Conservation (phyloP, 1,139 yeast genomes). For the Yamadazyma triangularis region DNA sequence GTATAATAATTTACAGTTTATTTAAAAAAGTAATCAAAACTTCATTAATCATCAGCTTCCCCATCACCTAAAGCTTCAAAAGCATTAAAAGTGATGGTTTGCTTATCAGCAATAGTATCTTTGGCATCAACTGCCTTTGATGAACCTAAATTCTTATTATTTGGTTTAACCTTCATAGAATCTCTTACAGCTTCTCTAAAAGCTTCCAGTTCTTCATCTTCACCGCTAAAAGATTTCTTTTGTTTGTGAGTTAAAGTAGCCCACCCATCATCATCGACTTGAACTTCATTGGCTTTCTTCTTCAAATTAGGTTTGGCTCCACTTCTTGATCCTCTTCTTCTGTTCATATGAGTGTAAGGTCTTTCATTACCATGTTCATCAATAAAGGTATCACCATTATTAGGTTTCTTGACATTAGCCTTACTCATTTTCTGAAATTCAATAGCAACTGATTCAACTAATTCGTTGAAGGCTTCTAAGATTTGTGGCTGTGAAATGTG, state of each 20-base stretch:
- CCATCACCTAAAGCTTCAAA: conserved; percentile 71
- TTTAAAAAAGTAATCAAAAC: too few species aligned
- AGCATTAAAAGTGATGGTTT: conserved; percentile 65
- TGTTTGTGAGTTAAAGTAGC: conserved; percentile 54
- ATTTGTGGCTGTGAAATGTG: conserved; percentile 59
- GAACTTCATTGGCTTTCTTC: conserved; percentile 51
- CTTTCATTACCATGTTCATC: conserved; percentile 47
- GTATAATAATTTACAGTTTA: too few species aligned
- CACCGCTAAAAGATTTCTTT: conserved; percentile 46
- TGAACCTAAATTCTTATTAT: conserved; percentile 68
- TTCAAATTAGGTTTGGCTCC: conserved; percentile 47
- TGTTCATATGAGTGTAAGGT: conserved; percentile 46
- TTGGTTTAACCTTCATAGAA: conserved; percentile 55
- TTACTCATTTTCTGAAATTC: conserved; percentile 10
- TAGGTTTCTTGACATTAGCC: conserved; percentile 30
- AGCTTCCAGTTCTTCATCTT: conserved; percentile 46
- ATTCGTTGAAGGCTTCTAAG: conserved; percentile 57
- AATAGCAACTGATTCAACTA: conserved; percentile 58
- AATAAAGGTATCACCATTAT: conserved; percentile 46
- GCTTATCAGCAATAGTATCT: conserved; percentile 65
- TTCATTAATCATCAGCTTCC: conserved; percentile 24
- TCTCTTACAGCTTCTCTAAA: conserved; percentile 44
- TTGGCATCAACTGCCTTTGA: conserved; percentile 70
- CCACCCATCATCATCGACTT: conserved; percentile 78
- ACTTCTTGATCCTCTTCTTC: conserved; percentile 60